A percentile compares a stretch with the other conserved stretches of the same genome.
These are phyloP conservation scores for Colletotrichum somersetense DNA, from an alignment of 2,329 filamentous ascomycete species.

Conservation along the genomic window DNA sequence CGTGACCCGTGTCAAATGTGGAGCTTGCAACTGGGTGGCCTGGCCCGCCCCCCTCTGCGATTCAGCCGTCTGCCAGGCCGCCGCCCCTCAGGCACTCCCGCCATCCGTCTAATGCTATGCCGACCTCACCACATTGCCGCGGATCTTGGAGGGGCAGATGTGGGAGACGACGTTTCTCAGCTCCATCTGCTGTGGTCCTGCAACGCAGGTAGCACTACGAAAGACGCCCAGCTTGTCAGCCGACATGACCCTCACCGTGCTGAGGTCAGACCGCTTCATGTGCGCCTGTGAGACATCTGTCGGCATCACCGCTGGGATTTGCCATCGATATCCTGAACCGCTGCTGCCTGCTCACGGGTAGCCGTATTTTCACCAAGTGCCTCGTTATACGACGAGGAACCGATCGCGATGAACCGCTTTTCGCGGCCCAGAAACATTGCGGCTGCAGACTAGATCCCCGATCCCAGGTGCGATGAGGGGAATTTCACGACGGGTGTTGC, in stretches of 20 bases:
- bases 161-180: not conserved
- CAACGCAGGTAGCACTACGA: slow-evolving; percentile 11
- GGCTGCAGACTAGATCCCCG: slow-evolving; percentile 23
- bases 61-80: slow-evolving; percentile 31
- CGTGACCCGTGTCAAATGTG: slow-evolving; percentile 1
- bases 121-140: slow-evolving; percentile 2
- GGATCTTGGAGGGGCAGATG: slow-evolving; percentile 18
- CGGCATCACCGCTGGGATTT: slow-evolving; percentile 11
- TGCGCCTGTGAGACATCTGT: slow-evolving; percentile 30
- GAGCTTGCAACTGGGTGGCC: not conserved
- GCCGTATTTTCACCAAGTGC: not conserved
- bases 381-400: not conserved
- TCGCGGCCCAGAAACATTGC: slow-evolving; percentile 21
- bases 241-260: slow-evolving; percentile 18
- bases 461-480: slow-evolving; percentile 31
- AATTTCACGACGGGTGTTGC: slow-evolving; percentile 6
- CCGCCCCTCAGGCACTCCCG: slow-evolving; percentile 30
- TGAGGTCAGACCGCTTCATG: slow-evolving; percentile 39
- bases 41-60: slow-evolving; percentile 6
- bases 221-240: slow-evolving; percentile 26
- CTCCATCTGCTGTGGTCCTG: not conserved
- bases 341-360: slow-evolving; percentile 14
- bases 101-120: slow-evolving; percentile 6
- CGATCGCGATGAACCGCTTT: slow-evolving; percentile 18
- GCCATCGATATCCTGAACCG: not conserved